Conservation (phyloP, 1,284 basidiomycete genomes). For the Ustilago nuda region DNA sequence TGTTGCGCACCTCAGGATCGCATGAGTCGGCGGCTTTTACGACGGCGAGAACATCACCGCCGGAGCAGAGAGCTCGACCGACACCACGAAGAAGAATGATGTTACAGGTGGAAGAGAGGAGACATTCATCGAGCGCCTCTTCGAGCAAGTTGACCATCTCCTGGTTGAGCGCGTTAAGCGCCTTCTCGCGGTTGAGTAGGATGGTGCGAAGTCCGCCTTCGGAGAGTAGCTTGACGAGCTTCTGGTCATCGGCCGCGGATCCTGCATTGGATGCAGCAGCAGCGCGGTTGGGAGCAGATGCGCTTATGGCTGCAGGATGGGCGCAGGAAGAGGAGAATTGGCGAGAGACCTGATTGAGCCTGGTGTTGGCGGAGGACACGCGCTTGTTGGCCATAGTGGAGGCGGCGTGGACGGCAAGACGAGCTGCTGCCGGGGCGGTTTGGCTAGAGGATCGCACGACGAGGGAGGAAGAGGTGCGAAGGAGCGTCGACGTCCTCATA, state of each 20-base stretch:
- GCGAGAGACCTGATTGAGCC: constrained; percentile 42
- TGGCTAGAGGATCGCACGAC: constrained; percentile 16
- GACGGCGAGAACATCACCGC: constrained; percentile 86
- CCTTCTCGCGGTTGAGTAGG: constrained; percentile 82
- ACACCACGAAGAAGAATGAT: constrained; percentile 71
- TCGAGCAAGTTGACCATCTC: constrained; percentile 83
- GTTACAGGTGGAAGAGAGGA: constrained; percentile 43
- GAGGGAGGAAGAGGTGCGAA: constrained; percentile 34
- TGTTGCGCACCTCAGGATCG: constrained; percentile 68
- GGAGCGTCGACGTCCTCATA: constrained; percentile 42
- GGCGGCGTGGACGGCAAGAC: neutral
- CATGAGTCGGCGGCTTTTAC: constrained; percentile 50
- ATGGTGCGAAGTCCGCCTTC: constrained; percentile 74
- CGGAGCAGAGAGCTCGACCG: constrained; percentile 90
- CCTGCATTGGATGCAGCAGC: neutral
- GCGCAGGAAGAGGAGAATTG: constrained; percentile 27
- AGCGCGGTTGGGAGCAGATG: constrained; percentile 17
- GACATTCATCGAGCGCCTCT: constrained; percentile 78
- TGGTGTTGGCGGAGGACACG: constrained; percentile 22
- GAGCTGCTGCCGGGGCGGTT: constrained; percentile 2
- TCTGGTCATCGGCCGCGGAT: constrained; percentile 13
- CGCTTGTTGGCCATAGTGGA: constrained; percentile 31
- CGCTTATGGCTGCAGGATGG: constrained; percentile 16
- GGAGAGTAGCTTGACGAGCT: constrained; percentile 49
- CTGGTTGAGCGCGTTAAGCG: constrained; percentile 87